Percentiles rank a stretch among this genome's conserved stretches.
Conservation (phyloP, 768 basidiomycete species). For the Kwoniella dendrophila region DNA sequence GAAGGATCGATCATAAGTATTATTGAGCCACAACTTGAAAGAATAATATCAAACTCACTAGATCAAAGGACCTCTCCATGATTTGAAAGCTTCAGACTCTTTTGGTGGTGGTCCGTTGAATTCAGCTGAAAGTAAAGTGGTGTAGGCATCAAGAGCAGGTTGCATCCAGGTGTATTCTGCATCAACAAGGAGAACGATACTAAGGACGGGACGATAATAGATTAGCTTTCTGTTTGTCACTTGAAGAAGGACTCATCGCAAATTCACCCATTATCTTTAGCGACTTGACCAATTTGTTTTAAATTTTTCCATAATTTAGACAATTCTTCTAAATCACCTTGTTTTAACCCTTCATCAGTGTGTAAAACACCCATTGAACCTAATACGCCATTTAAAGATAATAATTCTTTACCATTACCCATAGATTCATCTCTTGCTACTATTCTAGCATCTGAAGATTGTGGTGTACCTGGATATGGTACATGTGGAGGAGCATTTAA, state of each 20-base stretch:
- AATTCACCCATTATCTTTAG: conserved; percentile 59
- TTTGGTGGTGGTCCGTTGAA: conserved; percentile 65
- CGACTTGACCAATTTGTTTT: conserved; percentile 66
- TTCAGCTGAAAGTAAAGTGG: conserved; percentile 70
- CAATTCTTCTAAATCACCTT: conserved; percentile 66
- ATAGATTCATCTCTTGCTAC: conserved; percentile 60
- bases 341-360: conserved; percentile 58
- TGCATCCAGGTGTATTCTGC: conserved; percentile 72
- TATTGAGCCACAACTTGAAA: neutral
- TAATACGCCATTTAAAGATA: conserved; percentile 38
- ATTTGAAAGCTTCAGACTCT: conserved; percentile 3
- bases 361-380: conserved; percentile 42
- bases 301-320: conserved; percentile 68
- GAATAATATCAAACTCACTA: conserved; percentile 28
- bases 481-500: conserved; percentile 53
- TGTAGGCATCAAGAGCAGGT: conserved; percentile 81
- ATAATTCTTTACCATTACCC: conserved; percentile 20
- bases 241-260: conserved; percentile 21
- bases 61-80: conserved; percentile 39
- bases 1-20: neutral
- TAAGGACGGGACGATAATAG: conserved; percentile 27
- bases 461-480: conserved; percentile 41
- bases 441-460: conserved; percentile 59
- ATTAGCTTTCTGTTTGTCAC: neutral
- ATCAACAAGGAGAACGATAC: conserved; percentile 75